Evolutionary conservation across 768 basidiomycete genomes (phyloP).

Genomic region (Boletus huronensis): DNA sequence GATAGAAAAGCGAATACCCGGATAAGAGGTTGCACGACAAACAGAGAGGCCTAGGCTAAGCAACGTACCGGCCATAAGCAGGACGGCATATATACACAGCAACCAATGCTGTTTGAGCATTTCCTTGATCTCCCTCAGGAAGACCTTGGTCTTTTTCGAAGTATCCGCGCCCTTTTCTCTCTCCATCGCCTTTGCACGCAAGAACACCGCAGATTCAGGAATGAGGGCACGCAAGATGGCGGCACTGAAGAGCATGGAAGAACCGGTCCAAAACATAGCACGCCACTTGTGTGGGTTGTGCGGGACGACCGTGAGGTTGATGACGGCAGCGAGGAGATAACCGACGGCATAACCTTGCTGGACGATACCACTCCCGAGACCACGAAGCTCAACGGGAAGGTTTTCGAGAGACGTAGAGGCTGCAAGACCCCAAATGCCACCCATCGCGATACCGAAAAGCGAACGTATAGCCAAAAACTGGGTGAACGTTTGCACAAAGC

Average conservation of each 20-base stretch:
- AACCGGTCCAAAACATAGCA: slow-evolving; percentile 75
- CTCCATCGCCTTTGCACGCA: slow-evolving; percentile 57
- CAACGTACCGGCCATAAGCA: slow-evolving; percentile 65
- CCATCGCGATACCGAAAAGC: slow-evolving; percentile 86
- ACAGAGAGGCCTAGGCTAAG: neutral
- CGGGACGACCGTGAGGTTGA: slow-evolving; percentile 65
- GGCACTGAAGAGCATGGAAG: slow-evolving; percentile 67
- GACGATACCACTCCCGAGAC: slow-evolving; percentile 79
- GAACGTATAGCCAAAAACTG: slow-evolving; percentile 80
- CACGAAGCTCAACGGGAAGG: slow-evolving; percentile 85
- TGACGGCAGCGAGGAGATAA: slow-evolving; percentile 78
- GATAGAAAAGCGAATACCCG: neutral
- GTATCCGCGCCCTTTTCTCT: slow-evolving; percentile 34
- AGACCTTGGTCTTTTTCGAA: slow-evolving; percentile 59
- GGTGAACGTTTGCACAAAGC: slow-evolving; percentile 72
- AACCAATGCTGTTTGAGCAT: slow-evolving; percentile 87
- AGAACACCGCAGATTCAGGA: slow-evolving; percentile 78
- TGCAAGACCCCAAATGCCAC: slow-evolving; percentile 86
- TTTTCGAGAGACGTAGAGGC: slow-evolving; percentile 85
- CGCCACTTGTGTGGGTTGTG: slow-evolving; percentile 53
- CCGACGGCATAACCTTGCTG: slow-evolving; percentile 94
- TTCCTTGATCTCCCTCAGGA: slow-evolving; percentile 64
- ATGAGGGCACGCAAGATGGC: slow-evolving; percentile 62
- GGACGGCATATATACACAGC: slow-evolving; percentile 75
- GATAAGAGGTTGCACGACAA: neutral